Evolutionary conservation across 2,329 filamentous ascomycete genomes (phyloP).

Genomic region (Arthrocladium fulminans): DNA sequence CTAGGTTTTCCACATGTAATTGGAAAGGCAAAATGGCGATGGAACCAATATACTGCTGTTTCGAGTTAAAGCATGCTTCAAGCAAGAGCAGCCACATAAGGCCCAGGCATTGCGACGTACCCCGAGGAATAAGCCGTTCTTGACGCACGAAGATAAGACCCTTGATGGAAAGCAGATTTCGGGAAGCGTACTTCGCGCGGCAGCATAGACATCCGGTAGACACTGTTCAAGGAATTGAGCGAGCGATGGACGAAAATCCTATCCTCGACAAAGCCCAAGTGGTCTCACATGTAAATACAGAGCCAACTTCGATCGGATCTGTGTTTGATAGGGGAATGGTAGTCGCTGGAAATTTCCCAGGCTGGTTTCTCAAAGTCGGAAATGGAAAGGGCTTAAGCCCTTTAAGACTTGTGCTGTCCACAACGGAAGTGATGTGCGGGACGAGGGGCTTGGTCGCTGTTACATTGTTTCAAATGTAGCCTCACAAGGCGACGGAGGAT

Average conservation of each 20-base stretch:
- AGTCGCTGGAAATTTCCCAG: background rate
- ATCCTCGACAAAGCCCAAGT: background rate
- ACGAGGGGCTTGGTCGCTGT: background rate
- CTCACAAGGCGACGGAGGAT: constrained; percentile 4
- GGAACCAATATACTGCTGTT: constrained; percentile 26
- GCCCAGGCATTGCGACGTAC: constrained; percentile 8
- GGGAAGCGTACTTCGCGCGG: constrained; percentile 3
- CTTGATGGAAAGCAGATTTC: constrained; percentile 1
- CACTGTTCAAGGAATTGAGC: background rate
- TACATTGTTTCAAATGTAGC: constrained; percentile 5
- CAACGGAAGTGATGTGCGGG: constrained; percentile 7
- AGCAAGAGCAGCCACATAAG: constrained; percentile 1
- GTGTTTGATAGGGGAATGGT: constrained; percentile 5
- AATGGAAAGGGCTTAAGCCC: background rate
- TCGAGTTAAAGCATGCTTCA: constrained; percentile 8
- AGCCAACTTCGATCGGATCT: constrained; percentile 2
- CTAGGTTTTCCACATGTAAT: constrained; percentile 25
- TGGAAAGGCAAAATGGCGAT: constrained; percentile 25
- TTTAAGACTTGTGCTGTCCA: too few relatives aligned
- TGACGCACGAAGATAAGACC: background rate
- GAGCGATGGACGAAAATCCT: background rate
- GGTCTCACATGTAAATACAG: constrained; percentile 5
- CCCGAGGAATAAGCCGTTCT: constrained; percentile 2
- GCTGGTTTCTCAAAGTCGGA: constrained; percentile 8
- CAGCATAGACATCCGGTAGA: background rate